Base-by-base conservation (phyloP, 2,329 filamentous ascomycete genomes). In the Arthrocladium fulminans region DNA sequence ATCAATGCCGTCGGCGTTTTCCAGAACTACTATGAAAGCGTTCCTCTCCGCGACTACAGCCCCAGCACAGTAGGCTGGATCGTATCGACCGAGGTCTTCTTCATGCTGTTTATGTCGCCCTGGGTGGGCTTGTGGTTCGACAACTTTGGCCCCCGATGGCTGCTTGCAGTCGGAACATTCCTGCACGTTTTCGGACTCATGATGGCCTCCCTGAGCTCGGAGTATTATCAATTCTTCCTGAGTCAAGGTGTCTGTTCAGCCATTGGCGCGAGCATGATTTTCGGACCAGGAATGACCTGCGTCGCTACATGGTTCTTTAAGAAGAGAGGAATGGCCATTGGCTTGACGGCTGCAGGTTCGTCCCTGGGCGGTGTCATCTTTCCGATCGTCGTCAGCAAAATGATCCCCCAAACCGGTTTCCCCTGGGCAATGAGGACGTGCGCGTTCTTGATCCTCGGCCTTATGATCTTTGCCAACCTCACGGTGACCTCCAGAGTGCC, bases 121-220 rank as follows among this genome's bases (percentile, higher is more conserved):
- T 57, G 85, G 6, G 73, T 81, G n/a, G 83, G 83, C 1, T 77
- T 75, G 34, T 40, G 82, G 0, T 84, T 75, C 55, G 83, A 86
- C 57, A 75, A 69, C 48, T 76, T 79, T 49, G 83, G 83, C 0
- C 79, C 81, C 0, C 71, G 74, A 23, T 72, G 66, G 40, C 64
- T 85, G 1, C 59, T 78, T 1, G 35, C 75, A 0, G 58, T 65
- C 24, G 76, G 76, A 17, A 71, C 70, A 2, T 65, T 78, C 47
- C 57, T 79, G 47, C 75, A 79, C 51, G 72, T 79, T 46, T 75
- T 79, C 47, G 75, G 75, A 2, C 62, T 79, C 20, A 79, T 79
- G 74, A 79, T 79, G 76, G 65, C 73, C 2, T 74, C 70, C 17
- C 62, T 79, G 3, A 73, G 71, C 15, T 69, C 59, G 0, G 62